phyloP scores from a whole-genome alignment of 208 protist genomes.

The Tritrichomonas foetus region DNA sequence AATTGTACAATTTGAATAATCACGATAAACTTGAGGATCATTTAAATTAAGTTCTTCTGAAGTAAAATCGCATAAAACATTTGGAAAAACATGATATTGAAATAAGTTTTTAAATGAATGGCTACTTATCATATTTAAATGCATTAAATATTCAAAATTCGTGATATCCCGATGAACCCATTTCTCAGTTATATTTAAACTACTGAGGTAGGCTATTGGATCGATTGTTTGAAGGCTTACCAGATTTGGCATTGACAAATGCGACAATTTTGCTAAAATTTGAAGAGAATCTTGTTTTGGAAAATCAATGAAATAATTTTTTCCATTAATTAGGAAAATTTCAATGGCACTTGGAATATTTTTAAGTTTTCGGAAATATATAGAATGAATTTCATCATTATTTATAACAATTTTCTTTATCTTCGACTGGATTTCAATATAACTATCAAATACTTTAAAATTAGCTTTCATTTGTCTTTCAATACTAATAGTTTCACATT shows the following conservation, averaged over 20 bases:
- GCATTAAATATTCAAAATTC: slow-evolving; percentile 97
- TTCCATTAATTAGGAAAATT: neutral
- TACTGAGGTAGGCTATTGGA: too few relatives aligned
- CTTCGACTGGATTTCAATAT: too few relatives aligned
- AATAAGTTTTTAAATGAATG: slow-evolving; percentile 88
- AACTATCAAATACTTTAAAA: too few relatives aligned
- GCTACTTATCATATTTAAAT: slow-evolving; percentile 88
- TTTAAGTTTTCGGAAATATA: too few relatives aligned
- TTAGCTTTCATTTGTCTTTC: too few relatives aligned
- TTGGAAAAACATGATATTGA: slow-evolving; percentile 67
- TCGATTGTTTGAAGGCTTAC: neutral
- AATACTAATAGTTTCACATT: too few relatives aligned
- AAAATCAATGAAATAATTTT: neutral
- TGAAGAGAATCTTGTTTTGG: too few relatives aligned
- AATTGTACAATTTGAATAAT: slow-evolving; percentile 57
- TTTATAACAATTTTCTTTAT: too few relatives aligned
- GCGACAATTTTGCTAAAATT: neutral
- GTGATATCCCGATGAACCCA: neutral
- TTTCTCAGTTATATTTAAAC: too few relatives aligned
- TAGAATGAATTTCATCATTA: too few relatives aligned
- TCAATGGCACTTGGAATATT: neutral
- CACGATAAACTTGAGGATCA: slow-evolving; percentile 47
- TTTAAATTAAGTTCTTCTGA: slow-evolving; percentile 62
- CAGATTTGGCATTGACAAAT: neutral
- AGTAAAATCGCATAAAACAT: slow-evolving; percentile 77